Evolutionary conservation across 257 asterid genomes (phyloP).

Genomic region (Solanum ahanhuiri): DNA sequence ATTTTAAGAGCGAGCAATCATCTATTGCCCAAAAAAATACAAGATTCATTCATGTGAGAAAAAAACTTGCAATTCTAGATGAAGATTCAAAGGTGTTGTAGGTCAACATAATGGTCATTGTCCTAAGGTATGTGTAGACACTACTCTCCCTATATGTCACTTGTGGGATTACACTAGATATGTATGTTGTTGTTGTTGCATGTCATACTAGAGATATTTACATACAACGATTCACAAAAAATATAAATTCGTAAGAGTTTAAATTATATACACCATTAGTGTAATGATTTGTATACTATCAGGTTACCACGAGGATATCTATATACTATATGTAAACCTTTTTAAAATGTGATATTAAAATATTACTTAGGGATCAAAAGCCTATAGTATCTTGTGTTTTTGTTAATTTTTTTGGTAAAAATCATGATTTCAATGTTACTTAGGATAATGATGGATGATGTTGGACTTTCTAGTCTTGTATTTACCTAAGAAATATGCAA

Average conservation of each 20-base stretch:
- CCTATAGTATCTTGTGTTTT: background rate
- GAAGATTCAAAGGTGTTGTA: background rate
- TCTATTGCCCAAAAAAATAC: background rate
- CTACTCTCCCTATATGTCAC: background rate
- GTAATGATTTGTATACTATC: background rate
- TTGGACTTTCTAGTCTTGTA: slow-evolving; percentile 19
- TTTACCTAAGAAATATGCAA: slow-evolving; percentile 19
- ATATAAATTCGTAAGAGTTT: background rate
- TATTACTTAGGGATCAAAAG: no score
- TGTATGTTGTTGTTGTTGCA: no score
- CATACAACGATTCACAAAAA: background rate
- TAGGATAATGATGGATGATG: slow-evolving; percentile 10
- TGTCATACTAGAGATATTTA: background rate
- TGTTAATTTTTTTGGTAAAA: no score
- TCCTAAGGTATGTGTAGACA: background rate
- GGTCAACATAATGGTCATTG: background rate
- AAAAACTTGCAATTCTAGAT: background rate
- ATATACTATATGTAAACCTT: background rate
- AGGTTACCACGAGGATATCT: background rate
- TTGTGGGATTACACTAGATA: background rate
- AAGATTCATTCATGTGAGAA: background rate
- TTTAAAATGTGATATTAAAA: background rate
- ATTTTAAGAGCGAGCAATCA: background rate
- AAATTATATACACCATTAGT: background rate
- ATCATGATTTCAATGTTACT: background rate